phyloP scores from a whole-genome alignment of 2,329 filamentous ascomycete genomes.

The Penicillium corylophilum region DNA sequence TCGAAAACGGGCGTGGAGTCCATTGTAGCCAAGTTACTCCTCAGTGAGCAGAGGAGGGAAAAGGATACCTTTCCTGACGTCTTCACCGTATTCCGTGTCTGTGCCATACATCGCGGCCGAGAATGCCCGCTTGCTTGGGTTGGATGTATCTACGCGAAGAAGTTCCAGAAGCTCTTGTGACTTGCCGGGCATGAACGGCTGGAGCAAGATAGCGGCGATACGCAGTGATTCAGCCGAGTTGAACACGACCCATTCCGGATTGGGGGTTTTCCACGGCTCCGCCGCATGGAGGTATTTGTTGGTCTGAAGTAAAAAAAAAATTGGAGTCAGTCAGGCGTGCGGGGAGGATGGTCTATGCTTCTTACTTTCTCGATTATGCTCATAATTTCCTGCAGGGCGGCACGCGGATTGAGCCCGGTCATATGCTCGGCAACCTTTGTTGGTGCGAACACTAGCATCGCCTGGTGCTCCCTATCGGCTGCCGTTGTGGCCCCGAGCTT shows the following conservation, averaged over 20 bases:
- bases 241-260: conserved; percentile 64
- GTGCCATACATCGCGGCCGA: conserved; percentile 60
- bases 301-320: conserved; percentile 46
- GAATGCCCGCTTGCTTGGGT: conserved; percentile 58
- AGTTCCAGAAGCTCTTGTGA: conserved; percentile 70
- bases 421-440: conserved; percentile 55
- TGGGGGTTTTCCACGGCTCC: conserved; percentile 64
- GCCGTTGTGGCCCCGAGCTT: conserved; percentile 29
- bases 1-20: conserved; percentile 15
- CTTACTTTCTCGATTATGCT: conserved; percentile 59
- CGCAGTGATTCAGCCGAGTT: conserved; percentile 73
- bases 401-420: conserved; percentile 62
- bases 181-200: conserved; percentile 87
- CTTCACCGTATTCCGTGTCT: conserved; percentile 69
- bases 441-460: conserved; percentile 44
- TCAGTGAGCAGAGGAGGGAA: conserved; percentile 52
- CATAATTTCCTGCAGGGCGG: conserved; percentile 66
- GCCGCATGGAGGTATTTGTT: conserved; percentile 66
- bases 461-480: conserved; percentile 37
- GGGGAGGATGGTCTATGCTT: conserved; percentile 11
- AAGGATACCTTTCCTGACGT: conserved; percentile 47
- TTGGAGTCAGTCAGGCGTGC: conserved; percentile 9
- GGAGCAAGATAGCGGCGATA: conserved; percentile 77
- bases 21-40: conserved; percentile 25
- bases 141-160: conserved; percentile 63